These are phyloP conservation scores for Sporothrix protearum DNA, from an alignment of 2,329 filamentous ascomycete species.

Conservation along the genomic window DNA sequence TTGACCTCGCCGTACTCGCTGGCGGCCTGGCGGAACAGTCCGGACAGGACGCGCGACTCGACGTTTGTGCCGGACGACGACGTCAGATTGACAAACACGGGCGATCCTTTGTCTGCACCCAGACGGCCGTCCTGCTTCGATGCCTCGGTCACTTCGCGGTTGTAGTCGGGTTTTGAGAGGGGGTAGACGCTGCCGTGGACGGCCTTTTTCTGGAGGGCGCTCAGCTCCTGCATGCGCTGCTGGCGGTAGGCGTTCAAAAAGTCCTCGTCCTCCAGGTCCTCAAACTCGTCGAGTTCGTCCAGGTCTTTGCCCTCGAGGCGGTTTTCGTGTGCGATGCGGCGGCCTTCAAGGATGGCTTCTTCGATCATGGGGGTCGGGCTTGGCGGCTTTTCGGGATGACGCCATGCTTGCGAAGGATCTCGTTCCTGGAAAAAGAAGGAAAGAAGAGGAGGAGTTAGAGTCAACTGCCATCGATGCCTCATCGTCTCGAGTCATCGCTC, in stretches of 20 bases:
- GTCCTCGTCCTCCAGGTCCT: constrained; percentile 91
- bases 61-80: constrained; percentile 74
- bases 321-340: constrained; percentile 83
- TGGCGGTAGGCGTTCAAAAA: constrained; percentile 86
- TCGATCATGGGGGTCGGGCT: constrained; percentile 95
- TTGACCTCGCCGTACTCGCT: constrained; percentile 88
- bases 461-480: too few relatives aligned
- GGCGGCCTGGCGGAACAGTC: constrained; percentile 83
- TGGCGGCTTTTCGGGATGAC: constrained; percentile 94
- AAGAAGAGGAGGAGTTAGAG: not conserved
- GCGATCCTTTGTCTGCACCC: constrained; percentile 27
- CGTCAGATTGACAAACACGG: constrained; percentile 75
- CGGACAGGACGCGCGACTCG: constrained; percentile 77
- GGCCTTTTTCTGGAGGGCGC: constrained; percentile 68
- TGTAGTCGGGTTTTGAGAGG: constrained; percentile 90
- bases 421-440: constrained; percentile 91
- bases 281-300: constrained; percentile 87
- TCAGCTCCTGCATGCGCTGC: constrained; percentile 81
- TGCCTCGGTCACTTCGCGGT: constrained; percentile 84
- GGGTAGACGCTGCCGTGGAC: constrained; percentile 90
- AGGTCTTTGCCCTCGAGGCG: constrained; percentile 89
- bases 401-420: constrained; percentile 94
- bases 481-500: constrained; percentile 12
- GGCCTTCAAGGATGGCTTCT: constrained; percentile 83
- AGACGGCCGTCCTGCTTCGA: constrained; percentile 47